Conservation (phyloP, 2,329 filamentous ascomycete genomes). For the Bipolaris bicolor region DNA sequence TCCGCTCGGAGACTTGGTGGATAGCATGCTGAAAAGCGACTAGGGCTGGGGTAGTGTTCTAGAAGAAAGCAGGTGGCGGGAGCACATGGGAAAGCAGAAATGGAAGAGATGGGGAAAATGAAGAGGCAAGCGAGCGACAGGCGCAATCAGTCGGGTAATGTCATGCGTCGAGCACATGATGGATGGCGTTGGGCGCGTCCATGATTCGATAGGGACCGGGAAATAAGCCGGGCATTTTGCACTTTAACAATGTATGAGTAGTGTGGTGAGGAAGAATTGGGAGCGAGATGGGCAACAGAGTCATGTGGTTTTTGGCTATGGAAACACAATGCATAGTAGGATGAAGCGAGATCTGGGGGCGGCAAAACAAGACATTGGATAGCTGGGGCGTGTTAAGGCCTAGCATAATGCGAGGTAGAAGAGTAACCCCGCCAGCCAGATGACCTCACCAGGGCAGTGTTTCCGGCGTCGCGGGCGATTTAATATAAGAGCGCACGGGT, state of each 20-base stretch:
- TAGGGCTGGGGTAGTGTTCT: not conserved
- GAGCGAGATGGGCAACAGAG: not conserved
- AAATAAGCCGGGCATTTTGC: conserved; percentile 17
- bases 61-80: not conserved
- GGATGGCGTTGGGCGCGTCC: conserved; percentile 10
- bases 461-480: not conserved
- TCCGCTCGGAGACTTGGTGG: conserved; percentile 90
- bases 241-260: conserved; percentile 24
- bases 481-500: conserved; percentile 12
- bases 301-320: not conserved
- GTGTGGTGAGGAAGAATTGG: conserved; percentile 15
- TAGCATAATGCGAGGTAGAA: not conserved
- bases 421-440: not conserved
- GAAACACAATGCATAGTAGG: not conserved
- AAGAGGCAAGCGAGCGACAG: not conserved
- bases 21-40: conserved; percentile 96
- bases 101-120: not conserved
- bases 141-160: conserved; percentile 1
- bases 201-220: conserved; percentile 1
- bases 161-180: conserved; percentile 1
- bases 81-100: not conserved
- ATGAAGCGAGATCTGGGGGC: not conserved
- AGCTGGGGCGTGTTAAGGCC: not conserved
- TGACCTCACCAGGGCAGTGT: conserved; percentile 1
- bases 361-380: not conserved